Base-by-base conservation (phyloP, 2,329 filamentous ascomycete genomes). In the Coleophoma cylindrospora region DNA sequence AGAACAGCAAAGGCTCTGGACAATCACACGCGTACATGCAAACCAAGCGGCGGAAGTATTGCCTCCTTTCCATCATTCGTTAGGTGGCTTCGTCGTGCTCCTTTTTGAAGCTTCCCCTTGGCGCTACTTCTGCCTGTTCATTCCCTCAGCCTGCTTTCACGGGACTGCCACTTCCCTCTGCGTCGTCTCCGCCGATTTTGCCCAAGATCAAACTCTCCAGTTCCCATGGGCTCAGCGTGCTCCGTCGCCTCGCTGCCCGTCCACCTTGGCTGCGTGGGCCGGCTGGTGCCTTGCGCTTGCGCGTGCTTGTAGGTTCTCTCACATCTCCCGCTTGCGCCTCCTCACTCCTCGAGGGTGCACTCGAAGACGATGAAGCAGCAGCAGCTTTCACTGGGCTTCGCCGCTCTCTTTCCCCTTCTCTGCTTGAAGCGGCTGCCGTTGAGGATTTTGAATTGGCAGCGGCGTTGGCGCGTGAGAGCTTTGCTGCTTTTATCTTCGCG, bases 191-290 rank as follows among this genome's bases (percentile, higher is more conserved):
- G 19, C 56, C 55, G 15, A 44, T 27, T 6, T 44, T 44, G 6
- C 75, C 75, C 3, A 69, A 58, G 47, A 85, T 84, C 63, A 88
- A 64, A 41, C 77, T 81, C 68, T 87, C 79, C 62, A 91, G 68
- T 67, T 92, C 88, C 74, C 85, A 86, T 3, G 86, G 83, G 60
- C 80, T 90, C 33, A 92, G 70, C 17, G 87, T 91, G 61, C 86
- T 90, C 64, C 88, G 77, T 62, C 87, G 75, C 62, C 86, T 73
- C 52, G 77, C 84, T 3, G 81, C 74, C 72, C 64, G 67, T 61
- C 61, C 66, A 62, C 51, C 64, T 56, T 46, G 66, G 57, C 55
- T 64, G 60, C 41, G 54, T 48, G 53, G 61, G 14, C 52, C 52
- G 40, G 48, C 55, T 40, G 51, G 34, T 40, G 76, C 70, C 63